Evolutionary conservation across 2,329 filamentous ascomycete species (phyloP).

Genomic region (Aspergillus caelatus): DNA sequence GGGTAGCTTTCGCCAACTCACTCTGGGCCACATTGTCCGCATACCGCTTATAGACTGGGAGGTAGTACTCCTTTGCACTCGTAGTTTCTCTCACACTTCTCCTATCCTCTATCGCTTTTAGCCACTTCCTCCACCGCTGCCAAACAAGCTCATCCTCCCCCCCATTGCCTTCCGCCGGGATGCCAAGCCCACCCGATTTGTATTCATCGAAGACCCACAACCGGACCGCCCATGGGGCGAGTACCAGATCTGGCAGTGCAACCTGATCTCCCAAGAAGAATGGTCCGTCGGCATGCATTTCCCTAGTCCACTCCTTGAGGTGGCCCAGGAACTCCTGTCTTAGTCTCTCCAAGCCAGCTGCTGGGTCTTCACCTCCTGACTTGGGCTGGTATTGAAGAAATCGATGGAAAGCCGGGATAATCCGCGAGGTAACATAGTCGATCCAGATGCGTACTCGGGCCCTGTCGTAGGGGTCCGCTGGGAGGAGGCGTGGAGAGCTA

Average conservation of each 20-base stretch:
- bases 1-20: conserved; percentile 63
- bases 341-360: conserved; percentile 53
- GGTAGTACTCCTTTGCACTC: conserved; percentile 68
- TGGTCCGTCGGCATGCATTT: conserved; percentile 65
- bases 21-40: conserved; percentile 67
- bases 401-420: conserved; percentile 71
- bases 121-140: conserved; percentile 68
- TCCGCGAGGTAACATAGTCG: conserved; percentile 68
- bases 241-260: conserved; percentile 69
- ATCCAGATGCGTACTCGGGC: conserved; percentile 73
- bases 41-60: conserved; percentile 69
- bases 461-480: conserved; percentile 63
- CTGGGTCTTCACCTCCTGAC: conserved; percentile 29
- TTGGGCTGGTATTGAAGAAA: conserved; percentile 53
- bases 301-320: conserved; percentile 62
- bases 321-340: conserved; percentile 61
- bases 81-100: conserved; percentile 68
- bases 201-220: conserved; percentile 76
- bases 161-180: conserved; percentile 52
- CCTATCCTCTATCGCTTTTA: conserved; percentile 59
- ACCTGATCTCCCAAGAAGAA: conserved; percentile 69
- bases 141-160: conserved; percentile 61
- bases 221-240: conserved; percentile 73
- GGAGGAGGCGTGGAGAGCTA: conserved; percentile 57
- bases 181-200: conserved; percentile 59